phyloP scores from a whole-genome alignment of 805 yeast genomes.

The Sugiyamaella qingdaonensis region DNA sequence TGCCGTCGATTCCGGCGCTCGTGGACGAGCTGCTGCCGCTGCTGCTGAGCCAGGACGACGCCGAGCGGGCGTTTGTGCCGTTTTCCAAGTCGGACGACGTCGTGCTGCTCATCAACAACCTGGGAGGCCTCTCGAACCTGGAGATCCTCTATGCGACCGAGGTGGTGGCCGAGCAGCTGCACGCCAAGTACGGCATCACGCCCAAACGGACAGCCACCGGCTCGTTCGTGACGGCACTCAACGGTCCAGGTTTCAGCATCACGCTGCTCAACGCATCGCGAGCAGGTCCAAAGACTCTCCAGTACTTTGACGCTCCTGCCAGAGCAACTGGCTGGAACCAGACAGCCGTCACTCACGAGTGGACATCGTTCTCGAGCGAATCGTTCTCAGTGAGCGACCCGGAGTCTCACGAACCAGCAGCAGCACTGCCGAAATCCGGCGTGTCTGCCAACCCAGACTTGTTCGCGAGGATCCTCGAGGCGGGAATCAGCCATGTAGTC shows the following conservation, averaged over 20 bases:
- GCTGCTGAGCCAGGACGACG: constrained; percentile 58
- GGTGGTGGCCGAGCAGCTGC: constrained; percentile 49
- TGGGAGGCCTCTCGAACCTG: constrained; percentile 84
- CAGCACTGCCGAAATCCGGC: constrained; percentile 21
- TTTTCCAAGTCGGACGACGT: constrained; percentile 57
- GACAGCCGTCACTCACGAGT: constrained; percentile 34
- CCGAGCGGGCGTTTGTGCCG: constrained; percentile 76
- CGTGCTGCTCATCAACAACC: constrained; percentile 70
- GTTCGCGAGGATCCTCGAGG: constrained; percentile 37
- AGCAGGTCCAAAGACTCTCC: constrained; percentile 42
- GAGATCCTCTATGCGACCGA: constrained; percentile 72
- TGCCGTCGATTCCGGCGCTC: constrained; percentile 67
- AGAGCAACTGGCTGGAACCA: constrained; percentile 79
- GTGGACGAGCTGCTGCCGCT: constrained; percentile 54
- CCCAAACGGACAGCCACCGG: constrained; percentile 74
- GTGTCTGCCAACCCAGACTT: constrained; percentile 32
- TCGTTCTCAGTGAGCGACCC: constrained; percentile 19
- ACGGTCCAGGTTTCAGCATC: constrained; percentile 87
- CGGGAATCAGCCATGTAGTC: constrained; percentile 51
- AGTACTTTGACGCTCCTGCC: constrained; percentile 64
- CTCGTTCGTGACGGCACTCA: constrained; percentile 81
- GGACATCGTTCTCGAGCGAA: constrained; percentile 16
- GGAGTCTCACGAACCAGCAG: constrained; percentile 18
- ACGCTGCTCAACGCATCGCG: constrained; percentile 69
- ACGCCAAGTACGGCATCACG: constrained; percentile 44